Conservation (phyloP, 495 filamentous ascomycete genomes). For the Annulohypoxylon moriforme region DNA sequence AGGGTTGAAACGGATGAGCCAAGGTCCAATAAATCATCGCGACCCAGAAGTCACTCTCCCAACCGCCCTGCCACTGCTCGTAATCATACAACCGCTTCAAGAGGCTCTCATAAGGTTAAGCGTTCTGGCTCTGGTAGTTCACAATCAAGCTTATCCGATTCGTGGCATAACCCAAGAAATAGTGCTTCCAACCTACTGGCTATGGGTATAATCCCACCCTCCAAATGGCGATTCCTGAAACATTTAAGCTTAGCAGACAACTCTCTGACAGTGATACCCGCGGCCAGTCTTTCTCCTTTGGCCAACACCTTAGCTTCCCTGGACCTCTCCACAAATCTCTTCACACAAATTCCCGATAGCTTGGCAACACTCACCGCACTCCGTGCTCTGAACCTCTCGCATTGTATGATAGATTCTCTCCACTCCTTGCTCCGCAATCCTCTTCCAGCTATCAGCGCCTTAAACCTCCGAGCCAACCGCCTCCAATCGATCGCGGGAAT, state of each 20-base stretch:
- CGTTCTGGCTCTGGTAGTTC: conserved; percentile 93
- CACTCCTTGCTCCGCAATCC: conserved; percentile 88
- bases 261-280: conserved; percentile 79
- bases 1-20: conserved; percentile 55
- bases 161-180: conserved; percentile 69
- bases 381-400: conserved; percentile 88
- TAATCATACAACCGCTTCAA: conserved; percentile 71
- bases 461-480: conserved; percentile 92
- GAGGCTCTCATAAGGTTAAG: conserved; percentile 74
- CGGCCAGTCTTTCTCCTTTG: conserved; percentile 79
- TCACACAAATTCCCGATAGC: conserved; percentile 90
- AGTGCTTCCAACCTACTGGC: conserved; percentile 79
- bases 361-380: conserved; percentile 83
- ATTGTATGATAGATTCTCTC: conserved; percentile 97
- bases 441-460: conserved; percentile 89
- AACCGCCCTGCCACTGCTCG: conserved; percentile 77
- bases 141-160: conserved; percentile 82
- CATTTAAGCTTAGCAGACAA: conserved; percentile 95
- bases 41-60: conserved; percentile 82
- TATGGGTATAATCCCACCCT: conserved; percentile 74
- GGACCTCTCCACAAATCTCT: conserved; percentile 91
- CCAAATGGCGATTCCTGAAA: conserved; percentile 93
- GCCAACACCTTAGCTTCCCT: conserved; percentile 88
- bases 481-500: conserved; percentile 89
- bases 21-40: conserved; percentile 54